Evolutionary conservation across 805 yeast species (phyloP).

Genomic region (Barnettozyma sucrosica): DNA sequence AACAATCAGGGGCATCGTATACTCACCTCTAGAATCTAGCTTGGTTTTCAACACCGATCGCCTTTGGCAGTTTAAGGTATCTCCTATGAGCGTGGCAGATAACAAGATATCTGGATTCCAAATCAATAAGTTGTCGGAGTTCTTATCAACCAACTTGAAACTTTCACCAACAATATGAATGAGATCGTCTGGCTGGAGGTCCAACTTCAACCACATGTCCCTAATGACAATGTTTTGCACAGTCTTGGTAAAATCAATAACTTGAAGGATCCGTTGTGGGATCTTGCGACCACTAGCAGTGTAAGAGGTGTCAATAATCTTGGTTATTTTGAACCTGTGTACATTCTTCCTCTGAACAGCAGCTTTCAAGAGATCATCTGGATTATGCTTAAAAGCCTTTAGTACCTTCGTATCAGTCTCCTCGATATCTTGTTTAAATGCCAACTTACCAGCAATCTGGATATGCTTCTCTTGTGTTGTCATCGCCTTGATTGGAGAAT

Average conservation of each 20-base stretch:
- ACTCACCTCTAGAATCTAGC: constrained; percentile 57
- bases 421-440: constrained; percentile 23
- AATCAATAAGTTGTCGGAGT: constrained; percentile 55
- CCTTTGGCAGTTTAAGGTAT: constrained; percentile 68
- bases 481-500: background rate
- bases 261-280: constrained; percentile 51
- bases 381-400: constrained; percentile 10
- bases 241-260: constrained; percentile 33
- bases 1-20: constrained; percentile 58
- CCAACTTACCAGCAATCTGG: constrained; percentile 15
- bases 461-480: constrained; percentile 23
- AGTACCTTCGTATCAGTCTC: constrained; percentile 12
- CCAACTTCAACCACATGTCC: constrained; percentile 54
- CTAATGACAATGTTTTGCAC: constrained; percentile 44
- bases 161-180: constrained; percentile 52
- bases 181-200: constrained; percentile 45
- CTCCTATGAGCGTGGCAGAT: constrained; percentile 78
- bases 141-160: constrained; percentile 42
- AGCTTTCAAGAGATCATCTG: constrained; percentile 30
- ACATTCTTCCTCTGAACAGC: constrained; percentile 43
- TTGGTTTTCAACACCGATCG: constrained; percentile 56
- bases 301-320: constrained; percentile 29
- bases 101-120: constrained; percentile 80
- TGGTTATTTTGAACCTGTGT: constrained; percentile 41
- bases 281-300: constrained; percentile 27